These are phyloP conservation scores for Agrostemma githago DNA, from an alignment of 148 eudicot genomes.

Conservation along the genomic window DNA sequence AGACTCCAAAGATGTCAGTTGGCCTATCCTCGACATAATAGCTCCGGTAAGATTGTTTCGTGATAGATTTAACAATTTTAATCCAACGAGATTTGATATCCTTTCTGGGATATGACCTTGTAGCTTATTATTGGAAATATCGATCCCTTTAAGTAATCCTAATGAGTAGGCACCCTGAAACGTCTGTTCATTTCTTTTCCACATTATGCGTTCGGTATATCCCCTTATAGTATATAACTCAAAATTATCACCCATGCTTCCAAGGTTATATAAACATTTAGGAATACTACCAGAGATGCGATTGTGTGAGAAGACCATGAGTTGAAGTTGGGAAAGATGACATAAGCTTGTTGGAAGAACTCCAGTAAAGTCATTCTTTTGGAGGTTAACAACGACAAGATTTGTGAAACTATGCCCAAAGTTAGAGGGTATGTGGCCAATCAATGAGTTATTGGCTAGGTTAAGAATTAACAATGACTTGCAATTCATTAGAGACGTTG, in stretches of 20 bases:
- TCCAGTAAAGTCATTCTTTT: slow-evolving; percentile 10
- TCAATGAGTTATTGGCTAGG: slow-evolving; percentile 5
- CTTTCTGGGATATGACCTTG: slow-evolving; percentile 10
- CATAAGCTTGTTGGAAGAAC: slow-evolving; percentile 20
- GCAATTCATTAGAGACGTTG: slow-evolving; percentile 4
- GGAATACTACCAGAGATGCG: slow-evolving; percentile 16
- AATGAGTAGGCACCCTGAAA: not conserved
- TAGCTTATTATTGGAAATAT: slow-evolving; percentile 7
- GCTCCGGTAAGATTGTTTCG: slow-evolving; percentile 10
- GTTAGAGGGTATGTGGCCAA: slow-evolving; percentile 10
- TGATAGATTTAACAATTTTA: slow-evolving; percentile 12
- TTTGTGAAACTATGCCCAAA: not conserved
- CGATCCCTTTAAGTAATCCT: not conserved
- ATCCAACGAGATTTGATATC: not conserved
- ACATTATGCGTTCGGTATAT: slow-evolving; percentile 4
- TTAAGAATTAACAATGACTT: slow-evolving; percentile 17
- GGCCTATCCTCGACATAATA: slow-evolving; percentile 4
- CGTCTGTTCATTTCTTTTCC: slow-evolving; percentile 5
- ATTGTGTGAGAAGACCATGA: slow-evolving; percentile 17
- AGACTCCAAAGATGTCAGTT: not conserved
- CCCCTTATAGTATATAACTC: too few species aligned
- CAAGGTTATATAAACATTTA: not conserved
- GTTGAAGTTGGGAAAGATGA: slow-evolving; percentile 10
- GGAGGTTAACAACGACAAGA: slow-evolving; percentile 13
- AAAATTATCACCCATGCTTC: not conserved